These are phyloP conservation scores for Umbelopsis sp. DNA, from an alignment of 371 early-diverging fungal species.

Conservation along the genomic window DNA sequence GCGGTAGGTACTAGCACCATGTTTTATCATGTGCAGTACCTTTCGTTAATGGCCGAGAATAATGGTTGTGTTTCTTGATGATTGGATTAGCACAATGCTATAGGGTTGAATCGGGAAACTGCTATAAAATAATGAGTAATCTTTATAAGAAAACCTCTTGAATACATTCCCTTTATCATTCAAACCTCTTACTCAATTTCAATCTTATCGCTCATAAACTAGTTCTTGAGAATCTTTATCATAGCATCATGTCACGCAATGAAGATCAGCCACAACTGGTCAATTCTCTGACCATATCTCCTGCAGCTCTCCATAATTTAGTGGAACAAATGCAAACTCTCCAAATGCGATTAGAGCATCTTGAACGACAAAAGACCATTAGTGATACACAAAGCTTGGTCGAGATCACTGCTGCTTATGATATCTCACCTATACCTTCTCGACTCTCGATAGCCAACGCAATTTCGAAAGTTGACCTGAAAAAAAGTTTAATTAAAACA, in stretches of 20 bases:
- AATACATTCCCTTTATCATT: too few species aligned
- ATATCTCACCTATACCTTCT: conserved; percentile 12
- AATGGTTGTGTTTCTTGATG: too few species aligned
- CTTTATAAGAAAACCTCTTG: too few species aligned
- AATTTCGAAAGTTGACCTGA: background rate
- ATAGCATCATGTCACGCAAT: background rate
- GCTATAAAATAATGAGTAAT: too few species aligned
- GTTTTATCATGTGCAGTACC: too few species aligned
- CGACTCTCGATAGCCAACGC: background rate
- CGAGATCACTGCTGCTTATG: background rate
- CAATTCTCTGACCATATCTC: background rate
- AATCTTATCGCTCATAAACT: too few species aligned
- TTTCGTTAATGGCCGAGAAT: too few species aligned
- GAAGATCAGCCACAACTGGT: background rate
- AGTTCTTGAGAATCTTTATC: background rate
- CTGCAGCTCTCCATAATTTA: background rate
- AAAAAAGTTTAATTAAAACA: background rate
- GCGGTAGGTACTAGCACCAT: too few species aligned
- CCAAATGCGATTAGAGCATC: conserved; percentile 4
- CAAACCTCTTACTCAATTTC: too few species aligned
- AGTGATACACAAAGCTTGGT: background rate
- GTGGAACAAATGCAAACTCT: conserved; percentile 2
- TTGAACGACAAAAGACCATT: background rate
- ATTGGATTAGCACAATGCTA: too few species aligned
- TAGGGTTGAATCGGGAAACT: too few species aligned